Base-by-base conservation (phyloP, 1,284 basidiomycete genomes). In the Moniliophthora roreri region DNA sequence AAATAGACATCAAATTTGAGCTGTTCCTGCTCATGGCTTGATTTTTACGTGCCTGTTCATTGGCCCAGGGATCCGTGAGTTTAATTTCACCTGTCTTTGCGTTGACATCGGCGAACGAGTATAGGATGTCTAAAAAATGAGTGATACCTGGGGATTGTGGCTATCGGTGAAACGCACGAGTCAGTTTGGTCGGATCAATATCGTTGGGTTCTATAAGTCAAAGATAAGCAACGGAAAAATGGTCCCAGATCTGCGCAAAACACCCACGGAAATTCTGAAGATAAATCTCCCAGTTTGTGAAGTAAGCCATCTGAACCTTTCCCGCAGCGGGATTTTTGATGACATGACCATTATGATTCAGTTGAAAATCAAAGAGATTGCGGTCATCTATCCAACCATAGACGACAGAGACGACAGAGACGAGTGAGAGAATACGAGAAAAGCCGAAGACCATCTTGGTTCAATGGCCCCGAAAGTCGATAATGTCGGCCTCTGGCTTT, bases 61-160 rank as follows among this genome's bases (percentile, higher is more conserved):
- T 93, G 3, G 92, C 87, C 74, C 89, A 95, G 1, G 78, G 68
- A 66, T 96, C 93, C 1, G 89, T 91, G 34, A 96, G 76, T 28
- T 65, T 69, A 56, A 91, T 86, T 32, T 70, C 73, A 1, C 91
- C 92, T 1, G 84, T 82, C 24, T 79, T 75, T 20, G 84, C 69
- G 54, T 84, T 80, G 50, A 89, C 80, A 67, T 95, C 92, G 46
- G 89, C 93, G 63, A 97, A 97, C 2, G 85, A 71, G 65, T 95
- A 96, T 18, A 94, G 74, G 62, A 96, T 82, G 64, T 95, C 92
- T 56, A 80, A 80, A 28, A 11, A 13, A 18, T 20, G 28, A 34
- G 11, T 3, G n/a, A 9, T 24, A 47, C 39, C 4, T 20, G 18
- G 36, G n/a, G n/a, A 37, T 56, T 9, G 34, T n/a, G 38, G 11